A percentile compares a stretch with the other conserved stretches of the same genome.
These are phyloP conservation scores for Phytophthora uliginosa DNA, from an alignment of 352 stramenopile genomes.

Conservation along the genomic window DNA sequence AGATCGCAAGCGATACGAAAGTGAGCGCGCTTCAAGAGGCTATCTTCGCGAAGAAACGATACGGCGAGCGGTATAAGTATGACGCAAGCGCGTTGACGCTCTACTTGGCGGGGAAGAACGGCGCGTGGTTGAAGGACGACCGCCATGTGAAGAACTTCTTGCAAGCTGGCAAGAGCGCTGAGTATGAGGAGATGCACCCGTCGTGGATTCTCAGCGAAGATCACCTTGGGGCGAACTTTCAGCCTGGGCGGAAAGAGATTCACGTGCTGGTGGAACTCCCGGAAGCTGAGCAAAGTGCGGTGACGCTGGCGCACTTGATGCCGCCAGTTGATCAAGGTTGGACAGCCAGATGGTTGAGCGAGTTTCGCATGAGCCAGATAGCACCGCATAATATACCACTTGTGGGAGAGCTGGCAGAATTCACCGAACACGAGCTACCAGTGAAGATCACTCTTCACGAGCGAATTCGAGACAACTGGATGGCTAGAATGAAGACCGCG, in stretches of 20 bases:
- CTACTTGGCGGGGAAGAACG: background rate
- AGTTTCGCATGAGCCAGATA: background rate
- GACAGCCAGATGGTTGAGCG: background rate
- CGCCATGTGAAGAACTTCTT: background rate
- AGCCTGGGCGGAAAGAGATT: background rate
- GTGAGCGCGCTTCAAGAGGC: no score
- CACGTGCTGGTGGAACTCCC: background rate
- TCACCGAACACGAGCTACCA: background rate
- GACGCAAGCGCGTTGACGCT: no score
- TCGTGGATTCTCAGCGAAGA: background rate
- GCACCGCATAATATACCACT: background rate
- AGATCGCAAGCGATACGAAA: no score
- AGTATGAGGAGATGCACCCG: background rate
- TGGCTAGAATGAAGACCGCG: background rate
- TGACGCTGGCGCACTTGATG: no score
- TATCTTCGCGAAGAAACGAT: no score
- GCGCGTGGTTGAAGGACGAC: background rate
- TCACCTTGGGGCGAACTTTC: background rate
- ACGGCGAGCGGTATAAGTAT: no score
- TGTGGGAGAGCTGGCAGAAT: background rate
- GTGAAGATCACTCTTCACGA: background rate
- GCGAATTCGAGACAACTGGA: background rate
- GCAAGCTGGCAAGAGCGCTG: background rate
- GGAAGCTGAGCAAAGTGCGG: background rate
- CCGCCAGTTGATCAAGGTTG: background rate